Conservation (phyloP, 1,284 basidiomycete species). For the Moesziomyces aphidis region DNA sequence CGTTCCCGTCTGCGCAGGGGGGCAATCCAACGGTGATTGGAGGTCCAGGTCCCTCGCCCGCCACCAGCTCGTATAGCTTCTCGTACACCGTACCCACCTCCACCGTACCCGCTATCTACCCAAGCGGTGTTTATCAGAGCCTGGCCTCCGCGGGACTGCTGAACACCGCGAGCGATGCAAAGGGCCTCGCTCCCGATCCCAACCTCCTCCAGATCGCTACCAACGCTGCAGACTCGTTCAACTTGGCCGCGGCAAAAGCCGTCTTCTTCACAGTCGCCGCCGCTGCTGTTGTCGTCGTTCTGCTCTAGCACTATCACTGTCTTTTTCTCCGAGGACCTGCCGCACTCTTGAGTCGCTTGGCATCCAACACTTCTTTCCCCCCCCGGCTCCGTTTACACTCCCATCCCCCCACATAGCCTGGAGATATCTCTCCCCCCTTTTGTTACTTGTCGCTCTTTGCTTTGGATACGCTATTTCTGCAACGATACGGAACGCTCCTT, state of each 20-base stretch:
- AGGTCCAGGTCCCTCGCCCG: conserved; percentile 52
- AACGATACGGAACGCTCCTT: too few species aligned
- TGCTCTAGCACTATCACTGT: conserved; percentile 7
- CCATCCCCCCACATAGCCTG: too few species aligned
- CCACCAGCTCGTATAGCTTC: conserved; percentile 37
- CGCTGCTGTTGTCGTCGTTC: conserved; percentile 20
- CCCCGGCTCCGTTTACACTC: neutral
- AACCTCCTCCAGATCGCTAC: conserved; percentile 37
- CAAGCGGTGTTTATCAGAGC: conserved; percentile 24
- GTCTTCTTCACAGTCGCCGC: conserved; percentile 25
- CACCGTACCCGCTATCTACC: conserved; percentile 31
- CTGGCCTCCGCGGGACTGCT: conserved; percentile 12
- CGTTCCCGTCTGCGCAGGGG: conserved; percentile 31
- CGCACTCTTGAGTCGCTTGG: neutral
- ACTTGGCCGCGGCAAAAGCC: conserved; percentile 26
- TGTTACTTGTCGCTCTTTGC: too few species aligned
- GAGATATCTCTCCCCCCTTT: too few species aligned
- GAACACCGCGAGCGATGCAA: conserved; percentile 28
- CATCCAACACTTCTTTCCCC: neutral
- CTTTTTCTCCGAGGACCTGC: neutral
- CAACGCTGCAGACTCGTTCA: conserved; percentile 4
- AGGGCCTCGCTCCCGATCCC: conserved; percentile 27
- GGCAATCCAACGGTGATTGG: conserved; percentile 44
- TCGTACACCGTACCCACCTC: conserved; percentile 43
- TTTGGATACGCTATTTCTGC: too few species aligned